Percentiles rank a stretch among this genome's conserved stretches.
Conservation (phyloP, 2,329 filamentous ascomycete genomes). For the Orbilia javanica region DNA sequence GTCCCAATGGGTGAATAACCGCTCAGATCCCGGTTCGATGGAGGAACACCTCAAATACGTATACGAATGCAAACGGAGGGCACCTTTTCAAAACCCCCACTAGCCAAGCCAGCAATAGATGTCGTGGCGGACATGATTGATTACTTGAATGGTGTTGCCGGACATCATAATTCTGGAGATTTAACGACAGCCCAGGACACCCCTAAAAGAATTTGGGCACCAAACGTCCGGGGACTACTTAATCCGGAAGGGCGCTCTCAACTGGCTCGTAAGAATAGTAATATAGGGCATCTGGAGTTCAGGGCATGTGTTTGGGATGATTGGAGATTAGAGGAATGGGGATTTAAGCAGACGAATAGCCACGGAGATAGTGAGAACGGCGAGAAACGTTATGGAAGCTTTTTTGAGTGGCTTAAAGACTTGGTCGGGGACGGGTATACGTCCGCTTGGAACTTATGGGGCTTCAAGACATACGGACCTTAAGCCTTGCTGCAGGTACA, state of each 20-base stretch:
- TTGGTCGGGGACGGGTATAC: not conserved
- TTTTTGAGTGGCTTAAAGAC: too few species aligned
- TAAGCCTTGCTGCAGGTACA: too few species aligned
- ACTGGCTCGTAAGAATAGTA: not conserved
- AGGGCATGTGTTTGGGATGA: slow-evolving; percentile 26
- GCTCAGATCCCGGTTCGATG: not conserved
- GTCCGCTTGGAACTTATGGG: not conserved
- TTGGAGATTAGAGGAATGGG: slow-evolving; percentile 22
- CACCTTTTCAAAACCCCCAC: not conserved
- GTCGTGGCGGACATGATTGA: too few species aligned
- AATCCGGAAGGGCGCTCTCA: not conserved
- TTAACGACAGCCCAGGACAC: too few species aligned
- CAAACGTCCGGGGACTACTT: too few species aligned
- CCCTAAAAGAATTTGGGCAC: too few species aligned
- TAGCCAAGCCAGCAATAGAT: not conserved
- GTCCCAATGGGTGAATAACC: not conserved
- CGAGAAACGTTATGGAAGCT: too few species aligned
- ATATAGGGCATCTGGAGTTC: not conserved
- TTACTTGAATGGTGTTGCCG: too few species aligned
- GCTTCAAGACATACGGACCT: not conserved
- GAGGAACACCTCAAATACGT: not conserved
- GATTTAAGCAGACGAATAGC: not conserved
- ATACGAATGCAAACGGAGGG: not conserved
- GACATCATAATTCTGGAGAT: too few species aligned
- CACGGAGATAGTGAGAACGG: too few species aligned